Base-by-base conservation (phyloP, 2,329 filamentous ascomycete species). In the Boeremia exigua region DNA sequence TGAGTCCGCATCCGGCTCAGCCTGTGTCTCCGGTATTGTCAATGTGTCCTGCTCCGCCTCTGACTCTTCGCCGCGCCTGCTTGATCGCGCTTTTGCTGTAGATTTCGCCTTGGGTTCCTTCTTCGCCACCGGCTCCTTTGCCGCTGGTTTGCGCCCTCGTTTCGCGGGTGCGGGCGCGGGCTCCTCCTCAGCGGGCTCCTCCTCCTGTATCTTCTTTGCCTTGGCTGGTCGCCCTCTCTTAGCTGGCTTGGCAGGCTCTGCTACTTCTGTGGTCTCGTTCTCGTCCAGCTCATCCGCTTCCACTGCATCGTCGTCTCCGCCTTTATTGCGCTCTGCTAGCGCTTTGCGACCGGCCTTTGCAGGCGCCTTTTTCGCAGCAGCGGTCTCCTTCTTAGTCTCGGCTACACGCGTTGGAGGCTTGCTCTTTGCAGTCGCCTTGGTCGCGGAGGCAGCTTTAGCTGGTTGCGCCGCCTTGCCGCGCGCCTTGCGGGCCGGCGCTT, bases 151-250 rank as follows among this genome's bases (percentile, higher is more conserved):
- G 40, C 71, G 69, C 37, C 66, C 63, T 51, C 63, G 72, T 59
- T 70, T 74, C n/a, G 56, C 58, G 2, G 67, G 69, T 29, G 60
- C 63, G 2, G 67, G 69, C 30, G 60, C 63, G 3, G 62, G 50
- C 42, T 60, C 62, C 33, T 54, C 58, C 15, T 62, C 50, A 3
- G 27, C 45, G 1, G 29, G 38, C 25, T 62, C 61, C 28, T 54
- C 52, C 10, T 59, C 65, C 17, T 69, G 60, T 30, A 53, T 57
- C 44, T 77, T 90, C 23, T 82, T 95, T 32, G 83, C 82, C 23
- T 84, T 94, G 25, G 67, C 64, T 39, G 63, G 61, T 42, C 63
- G 66, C 34, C 67, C 63, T 32, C 68, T 60, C 66, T 72, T 74
- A 15, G 60, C 58, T 34, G 65, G 61, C 63, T 72, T 65, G 36